Evolutionary conservation across 345 rosid species (phyloP).

Genomic region (Euphorbia peplus): DNA sequence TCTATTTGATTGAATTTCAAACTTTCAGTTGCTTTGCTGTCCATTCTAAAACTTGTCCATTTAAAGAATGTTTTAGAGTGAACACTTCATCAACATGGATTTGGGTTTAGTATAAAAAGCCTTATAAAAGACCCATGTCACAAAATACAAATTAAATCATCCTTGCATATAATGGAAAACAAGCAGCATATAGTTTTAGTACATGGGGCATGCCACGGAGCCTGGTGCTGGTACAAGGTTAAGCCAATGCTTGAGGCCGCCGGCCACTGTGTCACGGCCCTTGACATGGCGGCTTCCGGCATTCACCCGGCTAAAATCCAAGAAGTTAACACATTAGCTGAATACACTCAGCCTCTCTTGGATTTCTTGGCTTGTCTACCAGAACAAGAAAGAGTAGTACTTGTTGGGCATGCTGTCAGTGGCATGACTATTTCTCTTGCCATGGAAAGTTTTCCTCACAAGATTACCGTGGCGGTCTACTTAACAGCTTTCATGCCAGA

Average conservation of each 20-base stretch:
- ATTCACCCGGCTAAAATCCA: conserved; percentile 20
- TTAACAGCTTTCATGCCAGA: conserved; percentile 27
- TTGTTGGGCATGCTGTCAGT: conserved; percentile 37
- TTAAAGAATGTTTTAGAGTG: too few relatives aligned
- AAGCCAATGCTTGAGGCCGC: conserved; percentile 1
- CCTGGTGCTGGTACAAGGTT: not conserved
- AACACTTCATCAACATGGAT: too few relatives aligned
- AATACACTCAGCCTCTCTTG: conserved; percentile 27
- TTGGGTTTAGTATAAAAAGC: too few relatives aligned
- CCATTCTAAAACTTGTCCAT: too few relatives aligned
- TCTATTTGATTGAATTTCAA: too few relatives aligned
- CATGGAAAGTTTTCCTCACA: conserved; percentile 28
- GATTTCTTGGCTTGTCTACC: conserved; percentile 15
- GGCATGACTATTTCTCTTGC: conserved; percentile 29
- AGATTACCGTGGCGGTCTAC: conserved; percentile 24
- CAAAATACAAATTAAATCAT: not conserved
- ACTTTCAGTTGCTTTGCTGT: too few relatives aligned
- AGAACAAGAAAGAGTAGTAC: conserved; percentile 22
- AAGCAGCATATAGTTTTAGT: not conserved
- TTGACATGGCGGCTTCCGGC: too few relatives aligned
- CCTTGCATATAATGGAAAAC: not conserved
- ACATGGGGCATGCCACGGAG: not conserved
- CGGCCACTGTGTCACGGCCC: conserved; percentile 22
- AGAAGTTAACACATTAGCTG: conserved; percentile 19
- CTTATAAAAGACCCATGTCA: too few relatives aligned